Percentiles rank a stretch among this genome's conserved stretches.
Conservation (phyloP, 169 alveolate species). For the Plasmodium fragile region DNA sequence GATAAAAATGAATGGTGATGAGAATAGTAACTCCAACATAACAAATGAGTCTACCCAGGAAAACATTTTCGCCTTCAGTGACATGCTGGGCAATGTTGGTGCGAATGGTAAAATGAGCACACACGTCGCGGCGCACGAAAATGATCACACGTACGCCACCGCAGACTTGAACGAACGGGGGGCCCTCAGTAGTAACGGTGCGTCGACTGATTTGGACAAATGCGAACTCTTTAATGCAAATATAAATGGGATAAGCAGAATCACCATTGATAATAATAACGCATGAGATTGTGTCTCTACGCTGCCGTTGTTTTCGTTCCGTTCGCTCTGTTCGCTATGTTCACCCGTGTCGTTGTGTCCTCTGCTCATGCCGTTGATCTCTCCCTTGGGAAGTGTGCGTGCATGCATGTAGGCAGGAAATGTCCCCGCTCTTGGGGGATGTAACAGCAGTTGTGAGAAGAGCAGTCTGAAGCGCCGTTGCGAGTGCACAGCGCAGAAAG, state of each 20-base stretch:
- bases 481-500: background rate
- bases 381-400: background rate
- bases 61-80: background rate
- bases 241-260: conserved; percentile 70
- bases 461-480: background rate
- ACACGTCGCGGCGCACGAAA: background rate
- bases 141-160: background rate
- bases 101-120: background rate
- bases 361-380: background rate
- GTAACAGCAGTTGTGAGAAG: background rate
- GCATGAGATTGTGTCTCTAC: background rate
- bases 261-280: conserved; percentile 59
- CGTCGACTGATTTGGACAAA: conserved; percentile 34
- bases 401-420: background rate
- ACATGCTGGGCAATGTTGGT: background rate
- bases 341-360: background rate
- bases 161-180: background rate
- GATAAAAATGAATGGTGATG: conserved; percentile 54
- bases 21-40: conserved; percentile 25
- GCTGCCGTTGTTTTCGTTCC: background rate
- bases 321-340: no score
- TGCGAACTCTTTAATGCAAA: conserved; percentile 70
- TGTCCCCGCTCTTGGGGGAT: background rate
- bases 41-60: conserved; percentile 49
- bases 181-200: conserved; percentile 28